phyloP scores from a whole-genome alignment of 2,329 filamentous ascomycete species.

The Seiridium unicorne region DNA sequence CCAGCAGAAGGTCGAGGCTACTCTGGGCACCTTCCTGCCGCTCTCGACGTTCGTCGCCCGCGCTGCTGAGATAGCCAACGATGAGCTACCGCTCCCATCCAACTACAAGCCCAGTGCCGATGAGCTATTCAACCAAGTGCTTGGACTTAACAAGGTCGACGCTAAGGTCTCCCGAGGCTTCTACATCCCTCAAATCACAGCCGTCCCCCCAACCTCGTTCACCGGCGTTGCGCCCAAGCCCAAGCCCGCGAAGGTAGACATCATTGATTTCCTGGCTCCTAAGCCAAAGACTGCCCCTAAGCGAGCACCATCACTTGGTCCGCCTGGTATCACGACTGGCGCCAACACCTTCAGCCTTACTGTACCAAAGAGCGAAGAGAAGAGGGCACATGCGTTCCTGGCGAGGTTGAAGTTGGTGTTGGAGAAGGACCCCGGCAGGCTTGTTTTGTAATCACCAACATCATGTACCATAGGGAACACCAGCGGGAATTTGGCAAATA shows the following conservation, averaged over 20 bases:
- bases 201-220: slow-evolving; percentile 47
- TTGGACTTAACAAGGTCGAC: slow-evolving; percentile 59
- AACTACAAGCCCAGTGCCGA: slow-evolving; percentile 66
- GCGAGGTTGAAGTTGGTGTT: slow-evolving; percentile 82
- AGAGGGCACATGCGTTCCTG: slow-evolving; percentile 77
- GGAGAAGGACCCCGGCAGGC: slow-evolving; percentile 73
- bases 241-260: slow-evolving; percentile 59
- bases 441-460: slow-evolving; percentile 53
- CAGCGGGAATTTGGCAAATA: background rate
- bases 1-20: slow-evolving; percentile 76
- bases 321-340: slow-evolving; percentile 49
- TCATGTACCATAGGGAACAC: background rate
- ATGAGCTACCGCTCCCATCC: slow-evolving; percentile 71
- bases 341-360: slow-evolving; percentile 79
- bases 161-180: background rate
- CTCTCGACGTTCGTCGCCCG: slow-evolving; percentile 84
- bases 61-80: slow-evolving; percentile 84
- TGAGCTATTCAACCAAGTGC: slow-evolving; percentile 85
- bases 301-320: slow-evolving; percentile 28
- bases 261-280: slow-evolving; percentile 76
- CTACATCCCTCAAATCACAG: slow-evolving; percentile 71
- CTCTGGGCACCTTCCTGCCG: slow-evolving; percentile 77
- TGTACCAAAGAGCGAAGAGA: slow-evolving; percentile 78
- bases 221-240: slow-evolving; percentile 29
- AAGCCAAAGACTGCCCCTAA: slow-evolving; percentile 24